Conservation (phyloP, 352 stramenopile genomes). For the Phytophthora fragariaefolia region DNA sequence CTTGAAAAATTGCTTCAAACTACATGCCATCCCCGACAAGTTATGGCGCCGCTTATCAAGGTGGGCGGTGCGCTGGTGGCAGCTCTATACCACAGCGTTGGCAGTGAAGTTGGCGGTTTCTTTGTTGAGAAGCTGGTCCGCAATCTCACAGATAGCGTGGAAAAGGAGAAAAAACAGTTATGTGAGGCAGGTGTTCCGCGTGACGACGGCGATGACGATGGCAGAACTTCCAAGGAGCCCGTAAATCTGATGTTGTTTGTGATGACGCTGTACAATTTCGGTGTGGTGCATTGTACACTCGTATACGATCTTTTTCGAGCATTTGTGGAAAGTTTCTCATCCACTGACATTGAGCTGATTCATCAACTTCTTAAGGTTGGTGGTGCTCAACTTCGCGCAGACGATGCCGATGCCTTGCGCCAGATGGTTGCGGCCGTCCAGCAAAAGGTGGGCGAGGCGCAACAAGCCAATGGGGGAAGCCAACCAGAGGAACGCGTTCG, state of each 20-base stretch:
- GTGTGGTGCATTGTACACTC: constrained; percentile 88
- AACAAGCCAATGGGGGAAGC: constrained; percentile 34
- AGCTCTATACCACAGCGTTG: constrained; percentile 80
- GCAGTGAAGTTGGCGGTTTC: constrained; percentile 81
- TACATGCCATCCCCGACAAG: constrained; percentile 64
- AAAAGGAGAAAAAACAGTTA: constrained; percentile 39
- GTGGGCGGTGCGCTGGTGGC: constrained; percentile 69
- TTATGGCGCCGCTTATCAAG: constrained; percentile 86
- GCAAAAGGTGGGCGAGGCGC: constrained; percentile 62
- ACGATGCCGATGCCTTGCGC: constrained; percentile 85
- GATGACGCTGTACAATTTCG: constrained; percentile 92
- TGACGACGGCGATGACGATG: constrained; percentile 36
- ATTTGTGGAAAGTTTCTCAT: constrained; percentile 78
- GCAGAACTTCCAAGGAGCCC: constrained; percentile 61
- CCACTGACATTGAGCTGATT: constrained; percentile 87
- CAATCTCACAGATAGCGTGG: constrained; percentile 57
- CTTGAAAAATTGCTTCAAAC: constrained; percentile 76
- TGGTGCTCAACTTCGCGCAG: constrained; percentile 80
- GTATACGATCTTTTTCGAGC: constrained; percentile 92
- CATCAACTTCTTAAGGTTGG: constrained; percentile 86
- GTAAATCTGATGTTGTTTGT: constrained; percentile 90
- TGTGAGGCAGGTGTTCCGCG: constrained; percentile 12
- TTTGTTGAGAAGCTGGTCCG: constrained; percentile 82
- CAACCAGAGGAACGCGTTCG: constrained; percentile 69
- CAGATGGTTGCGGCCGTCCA: constrained; percentile 89